Evolutionary conservation across 768 basidiomycete genomes (phyloP).

Genomic region (Lanmaoa rubissima): DNA sequence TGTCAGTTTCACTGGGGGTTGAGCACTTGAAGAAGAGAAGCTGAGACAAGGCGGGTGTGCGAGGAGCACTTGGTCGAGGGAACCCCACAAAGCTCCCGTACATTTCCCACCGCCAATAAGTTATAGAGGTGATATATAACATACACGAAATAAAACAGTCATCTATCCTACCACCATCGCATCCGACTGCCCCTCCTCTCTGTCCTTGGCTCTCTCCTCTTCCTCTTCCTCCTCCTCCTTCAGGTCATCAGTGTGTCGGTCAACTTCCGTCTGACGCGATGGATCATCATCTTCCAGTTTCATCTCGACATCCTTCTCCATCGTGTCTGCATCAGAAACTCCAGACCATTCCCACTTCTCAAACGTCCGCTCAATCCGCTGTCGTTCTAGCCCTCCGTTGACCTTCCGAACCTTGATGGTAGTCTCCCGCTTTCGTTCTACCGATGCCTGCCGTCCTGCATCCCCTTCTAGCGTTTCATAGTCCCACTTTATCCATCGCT

Average conservation of each 20-base stretch:
- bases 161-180: conserved; percentile 21
- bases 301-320: conserved; percentile 31
- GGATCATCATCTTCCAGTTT: conserved; percentile 21
- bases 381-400: conserved; percentile 59
- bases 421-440: conserved; percentile 46
- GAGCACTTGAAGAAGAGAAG: neutral
- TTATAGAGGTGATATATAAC: neutral
- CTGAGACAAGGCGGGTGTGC: neutral
- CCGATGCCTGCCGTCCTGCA: conserved; percentile 35
- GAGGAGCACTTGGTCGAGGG: neutral
- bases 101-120: conserved; percentile 13
- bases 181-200: neutral
- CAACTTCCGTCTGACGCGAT: conserved; percentile 5
- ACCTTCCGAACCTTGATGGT: conserved; percentile 59
- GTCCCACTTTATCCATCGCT: conserved; percentile 42
- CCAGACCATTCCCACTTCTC: conserved; percentile 66
- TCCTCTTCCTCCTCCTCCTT: conserved; percentile 5
- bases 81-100: neutral
- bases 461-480: conserved; percentile 28
- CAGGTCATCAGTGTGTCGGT: conserved; percentile 1
- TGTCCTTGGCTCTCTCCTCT: neutral
- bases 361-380: conserved; percentile 63
- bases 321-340: conserved; percentile 1
- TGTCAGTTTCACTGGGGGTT: neutral
- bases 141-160: neutral